These are phyloP conservation scores for Passiflora organensis DNA, from an alignment of 345 rosid genomes.

Conservation along the genomic window DNA sequence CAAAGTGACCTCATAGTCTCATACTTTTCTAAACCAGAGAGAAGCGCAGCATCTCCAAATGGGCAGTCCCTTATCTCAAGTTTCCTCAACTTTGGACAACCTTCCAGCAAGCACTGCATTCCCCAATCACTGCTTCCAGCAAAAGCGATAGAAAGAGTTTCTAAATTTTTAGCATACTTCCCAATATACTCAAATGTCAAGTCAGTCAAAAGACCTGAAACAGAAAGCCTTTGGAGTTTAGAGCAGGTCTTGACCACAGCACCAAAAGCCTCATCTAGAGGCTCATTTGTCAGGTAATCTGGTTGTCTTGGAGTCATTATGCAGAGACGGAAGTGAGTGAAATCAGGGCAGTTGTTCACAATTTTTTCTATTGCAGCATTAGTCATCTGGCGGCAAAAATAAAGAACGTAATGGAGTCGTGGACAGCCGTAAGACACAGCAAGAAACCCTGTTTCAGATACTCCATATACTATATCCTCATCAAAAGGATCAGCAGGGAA, in stretches of 20 bases:
- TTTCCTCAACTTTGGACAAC: slow-evolving; percentile 60
- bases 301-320: slow-evolving; percentile 66
- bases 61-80: slow-evolving; percentile 77
- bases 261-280: slow-evolving; percentile 79
- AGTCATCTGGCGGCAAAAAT: slow-evolving; percentile 67
- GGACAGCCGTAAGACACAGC: slow-evolving; percentile 59
- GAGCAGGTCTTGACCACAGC: slow-evolving; percentile 60
- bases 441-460: slow-evolving; percentile 57
- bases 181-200: slow-evolving; percentile 60
- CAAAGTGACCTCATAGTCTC: slow-evolving; percentile 77
- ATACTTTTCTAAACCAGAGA: slow-evolving; percentile 60
- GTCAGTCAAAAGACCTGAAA: slow-evolving; percentile 62
- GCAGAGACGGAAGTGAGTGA: slow-evolving; percentile 72
- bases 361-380: slow-evolving; percentile 64
- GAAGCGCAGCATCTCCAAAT: slow-evolving; percentile 57
- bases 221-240: slow-evolving; percentile 58
- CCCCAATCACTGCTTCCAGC: slow-evolving; percentile 72
- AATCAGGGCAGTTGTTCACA: slow-evolving; percentile 60
- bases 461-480: slow-evolving; percentile 42
- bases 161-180: slow-evolving; percentile 58
- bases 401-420: slow-evolving; percentile 57
- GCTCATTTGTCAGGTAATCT: slow-evolving; percentile 49
- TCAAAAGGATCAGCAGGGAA: slow-evolving; percentile 65
- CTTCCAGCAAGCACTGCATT: slow-evolving; percentile 53
- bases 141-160: slow-evolving; percentile 68